Percentiles rank a stretch among this genome's conserved stretches.
Evolutionary conservation across 1,284 basidiomycete genomes (phyloP).

Genomic region (Cryptococcus depauperatus): DNA sequence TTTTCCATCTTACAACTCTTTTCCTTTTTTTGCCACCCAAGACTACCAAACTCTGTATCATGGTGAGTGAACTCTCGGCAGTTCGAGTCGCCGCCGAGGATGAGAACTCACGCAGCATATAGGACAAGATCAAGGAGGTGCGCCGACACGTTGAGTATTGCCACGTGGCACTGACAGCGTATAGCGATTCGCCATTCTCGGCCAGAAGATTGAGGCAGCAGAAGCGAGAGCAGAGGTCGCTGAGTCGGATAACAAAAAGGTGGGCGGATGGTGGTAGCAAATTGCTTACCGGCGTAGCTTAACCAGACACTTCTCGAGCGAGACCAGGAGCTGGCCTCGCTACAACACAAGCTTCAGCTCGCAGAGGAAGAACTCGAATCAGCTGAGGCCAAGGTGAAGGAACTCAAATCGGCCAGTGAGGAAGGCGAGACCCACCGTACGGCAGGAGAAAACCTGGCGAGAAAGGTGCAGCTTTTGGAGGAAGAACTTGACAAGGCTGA

Average conservation of each 20-base stretch:
- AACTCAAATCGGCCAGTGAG: constrained; percentile 61
- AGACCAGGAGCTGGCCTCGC: constrained; percentile 82
- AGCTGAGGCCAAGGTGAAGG: constrained; percentile 62
- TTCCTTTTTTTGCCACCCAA: neutral
- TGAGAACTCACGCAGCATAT: neutral
- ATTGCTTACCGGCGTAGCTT: no score
- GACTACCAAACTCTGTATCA: constrained; percentile 6
- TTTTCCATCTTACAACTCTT: neutral
- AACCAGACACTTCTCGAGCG: constrained; percentile 73
- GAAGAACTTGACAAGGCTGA: constrained; percentile 93
- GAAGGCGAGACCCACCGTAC: constrained; percentile 69
- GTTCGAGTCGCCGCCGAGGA: neutral
- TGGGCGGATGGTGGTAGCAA: no score
- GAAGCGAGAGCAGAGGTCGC: constrained; percentile 69
- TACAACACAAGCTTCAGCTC: constrained; percentile 65
- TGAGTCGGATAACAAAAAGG: constrained; percentile 76
- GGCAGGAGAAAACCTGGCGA: constrained; percentile 64
- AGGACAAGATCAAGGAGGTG: constrained; percentile 54
- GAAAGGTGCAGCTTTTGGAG: constrained; percentile 89
- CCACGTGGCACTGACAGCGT: neutral
- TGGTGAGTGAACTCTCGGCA: constrained; percentile 15
- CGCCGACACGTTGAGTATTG: constrained; percentile 9
- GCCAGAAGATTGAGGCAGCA: constrained; percentile 77
- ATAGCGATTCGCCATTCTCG: constrained; percentile 57
- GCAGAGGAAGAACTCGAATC: constrained; percentile 70